A percentile compares a stretch with the other conserved stretches of the same genome.
phyloP scores from a whole-genome alignment of 352 stramenopile species.

The Globisporangium rhizosaccharum region DNA sequence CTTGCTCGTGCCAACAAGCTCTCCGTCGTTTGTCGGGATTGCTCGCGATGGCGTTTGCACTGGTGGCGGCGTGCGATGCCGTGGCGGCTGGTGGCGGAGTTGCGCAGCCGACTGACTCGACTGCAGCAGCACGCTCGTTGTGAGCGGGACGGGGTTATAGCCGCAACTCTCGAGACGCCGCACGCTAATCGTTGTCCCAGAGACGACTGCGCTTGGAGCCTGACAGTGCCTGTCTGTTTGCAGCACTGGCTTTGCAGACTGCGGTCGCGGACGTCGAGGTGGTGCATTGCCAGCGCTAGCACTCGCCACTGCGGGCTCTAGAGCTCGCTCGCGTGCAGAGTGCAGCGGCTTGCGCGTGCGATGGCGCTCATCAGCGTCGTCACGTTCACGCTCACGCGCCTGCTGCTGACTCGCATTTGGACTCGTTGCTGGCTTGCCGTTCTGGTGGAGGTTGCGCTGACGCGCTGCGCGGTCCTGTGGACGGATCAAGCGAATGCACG shows the following conservation, averaged over 20 bases:
- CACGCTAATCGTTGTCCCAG: constrained; percentile 23
- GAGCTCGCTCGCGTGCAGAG: constrained; percentile 16
- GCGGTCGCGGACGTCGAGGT: constrained; percentile 18
- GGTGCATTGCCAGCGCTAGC: not conserved
- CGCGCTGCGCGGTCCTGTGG: constrained; percentile 25
- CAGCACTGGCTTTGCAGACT: constrained; percentile 45
- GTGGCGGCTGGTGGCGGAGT: not conserved
- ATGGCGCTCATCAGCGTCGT: not conserved
- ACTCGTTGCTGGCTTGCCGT: constrained; percentile 15
- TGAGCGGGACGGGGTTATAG: constrained; percentile 24
- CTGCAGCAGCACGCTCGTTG: constrained; percentile 6
- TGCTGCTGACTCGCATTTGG: not conserved
- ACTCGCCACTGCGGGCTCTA: not conserved
- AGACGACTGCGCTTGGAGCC: constrained; percentile 3
- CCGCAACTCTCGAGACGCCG: constrained; percentile 26
- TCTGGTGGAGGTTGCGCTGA: constrained; percentile 42
- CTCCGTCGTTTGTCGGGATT: not conserved
- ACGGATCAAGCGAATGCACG: constrained; percentile 32
- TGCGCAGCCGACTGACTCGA: constrained; percentile 20
- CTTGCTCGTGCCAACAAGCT: not conserved
- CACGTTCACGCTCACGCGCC: not conserved
- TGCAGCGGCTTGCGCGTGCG: constrained; percentile 10
- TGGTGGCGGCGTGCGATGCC: not conserved
- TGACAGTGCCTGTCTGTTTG: constrained; percentile 9
- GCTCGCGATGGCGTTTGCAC: not conserved